Evolutionary conservation across 2,329 filamentous ascomycete species (phyloP).

Genomic region (Pestalotiopsis sp.): DNA sequence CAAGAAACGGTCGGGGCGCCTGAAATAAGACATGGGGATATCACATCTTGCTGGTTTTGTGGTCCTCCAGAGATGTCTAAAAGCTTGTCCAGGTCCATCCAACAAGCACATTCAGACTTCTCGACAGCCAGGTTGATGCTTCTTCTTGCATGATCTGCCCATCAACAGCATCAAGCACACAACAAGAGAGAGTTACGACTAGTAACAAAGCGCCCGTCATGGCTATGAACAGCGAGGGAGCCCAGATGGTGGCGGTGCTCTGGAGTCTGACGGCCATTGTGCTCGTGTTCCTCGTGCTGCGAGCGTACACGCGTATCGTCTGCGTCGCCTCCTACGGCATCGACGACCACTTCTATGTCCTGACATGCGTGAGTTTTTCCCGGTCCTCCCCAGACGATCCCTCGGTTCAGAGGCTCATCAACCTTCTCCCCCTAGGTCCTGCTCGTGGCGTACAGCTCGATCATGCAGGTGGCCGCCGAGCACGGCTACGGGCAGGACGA

Average conservation of each 20-base stretch:
- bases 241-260: constrained; percentile 22
- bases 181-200: not conserved
- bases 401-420: not conserved
- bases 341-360: constrained; percentile 38
- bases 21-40: not conserved
- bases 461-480: constrained; percentile 31
- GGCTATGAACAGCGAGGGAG: constrained; percentile 15
- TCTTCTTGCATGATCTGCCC: not conserved
- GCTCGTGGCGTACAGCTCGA: constrained; percentile 35
- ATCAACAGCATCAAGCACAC: not conserved
- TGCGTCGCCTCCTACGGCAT: constrained; percentile 33
- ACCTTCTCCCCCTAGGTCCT: constrained; percentile 21
- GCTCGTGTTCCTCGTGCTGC: constrained; percentile 26
- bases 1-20: not conserved
- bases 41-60: not conserved
- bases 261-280: constrained; percentile 27
- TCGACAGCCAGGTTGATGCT: not conserved
- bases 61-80: not conserved
- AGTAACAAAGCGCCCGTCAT: not conserved
- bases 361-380: constrained; percentile 26
- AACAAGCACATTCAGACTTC: not conserved
- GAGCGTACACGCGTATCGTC: constrained; percentile 26
- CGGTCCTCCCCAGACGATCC: not conserved
- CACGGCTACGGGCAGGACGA: constrained; percentile 39
- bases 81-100: not conserved